These are phyloP conservation scores for Podila minutissima DNA, from an alignment of 192 early-diverging fungal genomes.

Conservation along the genomic window DNA sequence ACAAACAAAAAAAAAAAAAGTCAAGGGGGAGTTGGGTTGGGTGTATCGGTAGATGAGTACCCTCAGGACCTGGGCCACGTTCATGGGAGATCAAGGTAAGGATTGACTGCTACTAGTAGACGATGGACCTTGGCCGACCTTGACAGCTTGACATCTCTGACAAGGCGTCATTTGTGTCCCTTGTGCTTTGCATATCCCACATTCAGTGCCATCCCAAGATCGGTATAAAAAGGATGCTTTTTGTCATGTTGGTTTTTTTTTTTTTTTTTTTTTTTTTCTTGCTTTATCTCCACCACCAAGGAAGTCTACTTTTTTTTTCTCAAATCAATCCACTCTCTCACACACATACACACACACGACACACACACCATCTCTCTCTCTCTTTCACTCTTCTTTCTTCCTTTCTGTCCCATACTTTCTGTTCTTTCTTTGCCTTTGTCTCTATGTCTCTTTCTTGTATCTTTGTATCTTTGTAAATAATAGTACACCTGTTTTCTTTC, in stretches of 20 bases:
- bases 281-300: not conserved
- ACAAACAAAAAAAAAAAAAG: too few species aligned
- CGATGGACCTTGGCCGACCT: too few species aligned
- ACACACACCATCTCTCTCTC: not conserved
- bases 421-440: not conserved
- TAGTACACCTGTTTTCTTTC: too few species aligned
- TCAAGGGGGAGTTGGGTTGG: too few species aligned
- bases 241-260: not conserved
- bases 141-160: not conserved
- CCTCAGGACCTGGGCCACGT: too few species aligned
- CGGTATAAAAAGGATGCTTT: not conserved
- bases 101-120: too few species aligned
- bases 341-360: too few species aligned
- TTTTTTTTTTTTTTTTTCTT: not conserved
- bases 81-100: too few species aligned
- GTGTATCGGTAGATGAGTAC: too few species aligned
- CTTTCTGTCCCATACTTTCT: constrained; percentile 2
- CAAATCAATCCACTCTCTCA: too few species aligned
- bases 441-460: not conserved
- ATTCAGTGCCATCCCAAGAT: constrained; percentile 1
- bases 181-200: not conserved
- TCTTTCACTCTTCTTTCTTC: not conserved
- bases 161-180: not conserved
- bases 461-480: too few species aligned
- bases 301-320: too few species aligned